Evolutionary conservation across 1,284 basidiomycete genomes (phyloP), one percentile per base, ranked within the genome.

Genomic region (Trichosporon asahii): DNA sequence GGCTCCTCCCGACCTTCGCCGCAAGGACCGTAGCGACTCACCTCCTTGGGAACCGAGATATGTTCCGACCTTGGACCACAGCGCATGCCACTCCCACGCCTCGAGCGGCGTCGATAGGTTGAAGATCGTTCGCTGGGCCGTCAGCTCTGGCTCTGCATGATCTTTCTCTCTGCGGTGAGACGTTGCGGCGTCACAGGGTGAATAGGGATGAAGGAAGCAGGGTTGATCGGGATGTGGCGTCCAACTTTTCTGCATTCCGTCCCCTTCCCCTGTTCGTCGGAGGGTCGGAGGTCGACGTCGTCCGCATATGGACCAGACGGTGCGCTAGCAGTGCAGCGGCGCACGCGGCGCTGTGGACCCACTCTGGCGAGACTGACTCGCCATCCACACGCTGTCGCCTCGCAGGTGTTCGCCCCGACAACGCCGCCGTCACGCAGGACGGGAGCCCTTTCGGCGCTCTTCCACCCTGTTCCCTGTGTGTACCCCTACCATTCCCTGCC

Each of bases 51-150:
- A 61, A 18, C 57, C 57, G 15, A 61, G 57, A 61, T 61, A n/a
- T 12, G 57, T n/a, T 31, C 57, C 29, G 57, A 61, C 57, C 18
- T 61, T 61, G 57, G 27, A 31, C 57, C 57, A 61, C 27, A 61
- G 57, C 15, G 57, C 15, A 27, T 61, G 57, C 57, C 57, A 61
- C 57, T 61, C 57, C 57, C 57, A 61, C 14, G 57, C n/a, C 57
- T 61, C 57, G 27, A 61, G 57, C 29, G 57, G 57, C 29, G 57
- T 61, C 57, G 57, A 61, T 31, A 61, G 27, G 18, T 61, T 61
- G 57, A 61, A 61, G 57, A 61, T 61, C 21, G 57, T 61, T 31
- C 57, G 57, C 57, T 61, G 29, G 12, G 23, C 12, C 31, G 57
- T 61, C 57, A 61, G 57, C 49, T 25, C 8, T 53, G 7, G 21